Percentiles rank a stretch among this genome's conserved stretches.
These are phyloP conservation scores for Neofusicoccum laricinum DNA, from an alignment of 2,329 filamentous ascomycete species.

Conservation along the genomic window DNA sequence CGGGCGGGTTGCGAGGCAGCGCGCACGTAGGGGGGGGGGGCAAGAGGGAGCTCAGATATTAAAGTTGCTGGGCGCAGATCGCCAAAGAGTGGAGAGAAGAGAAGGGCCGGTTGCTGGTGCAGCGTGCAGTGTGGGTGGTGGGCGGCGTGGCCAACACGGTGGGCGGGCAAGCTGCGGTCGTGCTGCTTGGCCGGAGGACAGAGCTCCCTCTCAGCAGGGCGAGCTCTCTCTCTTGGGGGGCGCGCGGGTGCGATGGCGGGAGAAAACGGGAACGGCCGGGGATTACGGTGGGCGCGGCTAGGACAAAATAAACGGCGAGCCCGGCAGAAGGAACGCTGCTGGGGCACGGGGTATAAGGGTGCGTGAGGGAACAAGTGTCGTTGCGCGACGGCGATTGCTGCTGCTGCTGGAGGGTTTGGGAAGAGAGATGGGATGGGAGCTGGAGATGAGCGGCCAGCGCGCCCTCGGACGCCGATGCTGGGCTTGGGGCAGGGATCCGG, in stretches of 20 bases:
- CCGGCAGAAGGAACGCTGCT: background rate
- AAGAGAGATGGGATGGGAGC: slow-evolving; percentile 12
- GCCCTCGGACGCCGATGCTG: slow-evolving; percentile 5
- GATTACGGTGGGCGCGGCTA: background rate
- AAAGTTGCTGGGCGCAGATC: slow-evolving; percentile 16
- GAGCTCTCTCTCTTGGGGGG: background rate
- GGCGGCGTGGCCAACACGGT: slow-evolving; percentile 14
- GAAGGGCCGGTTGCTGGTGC: slow-evolving; percentile 15
- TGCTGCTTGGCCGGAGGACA: background rate
- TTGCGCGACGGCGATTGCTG: background rate
- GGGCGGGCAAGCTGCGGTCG: slow-evolving; percentile 5
- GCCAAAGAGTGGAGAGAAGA: slow-evolving; percentile 17
- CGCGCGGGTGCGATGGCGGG: background rate
- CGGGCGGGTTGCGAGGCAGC: slow-evolving; percentile 13
- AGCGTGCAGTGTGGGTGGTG: slow-evolving; percentile 8
- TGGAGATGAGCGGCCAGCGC: slow-evolving; percentile 9
- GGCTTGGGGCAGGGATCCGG: slow-evolving; percentile 1
- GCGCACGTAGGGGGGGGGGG: slow-evolving; percentile 1
- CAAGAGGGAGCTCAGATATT: slow-evolving; percentile 16
- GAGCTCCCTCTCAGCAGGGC: slow-evolving; percentile 5
- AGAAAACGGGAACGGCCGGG: slow-evolving; percentile 10
- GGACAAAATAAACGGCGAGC: background rate
- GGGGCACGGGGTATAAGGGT: background rate
- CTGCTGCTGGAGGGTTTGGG: slow-evolving; percentile 6
- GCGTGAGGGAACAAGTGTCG: slow-evolving; percentile 1